Conservation (phyloP, 345 rosid species). For the Murraya koenigii region DNA sequence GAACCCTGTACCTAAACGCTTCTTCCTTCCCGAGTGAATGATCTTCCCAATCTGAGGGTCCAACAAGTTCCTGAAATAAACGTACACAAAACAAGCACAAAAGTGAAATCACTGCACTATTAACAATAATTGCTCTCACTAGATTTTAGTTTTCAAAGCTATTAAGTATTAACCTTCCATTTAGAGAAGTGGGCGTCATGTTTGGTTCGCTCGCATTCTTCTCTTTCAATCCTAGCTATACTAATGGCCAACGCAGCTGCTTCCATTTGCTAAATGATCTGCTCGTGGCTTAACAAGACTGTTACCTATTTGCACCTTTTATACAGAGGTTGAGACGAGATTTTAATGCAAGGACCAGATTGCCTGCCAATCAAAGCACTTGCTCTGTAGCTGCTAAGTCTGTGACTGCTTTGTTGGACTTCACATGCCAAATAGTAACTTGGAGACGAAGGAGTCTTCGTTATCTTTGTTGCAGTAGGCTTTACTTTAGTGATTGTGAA, state of each 20-base stretch:
- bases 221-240: conserved; percentile 47
- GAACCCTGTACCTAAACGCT: conserved; percentile 65
- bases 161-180: conserved; percentile 55
- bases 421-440: neutral
- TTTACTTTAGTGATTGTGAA: neutral
- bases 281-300: neutral
- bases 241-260: neutral
- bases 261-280: conserved; percentile 1
- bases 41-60: conserved; percentile 78
- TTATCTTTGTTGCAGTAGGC: neutral
- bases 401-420: neutral
- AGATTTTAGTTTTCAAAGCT: neutral
- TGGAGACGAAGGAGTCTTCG: neutral
- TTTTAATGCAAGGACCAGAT: neutral
- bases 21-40: conserved; percentile 61
- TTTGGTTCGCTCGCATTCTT: conserved; percentile 59
- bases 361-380: neutral
- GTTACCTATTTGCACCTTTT: neutral
- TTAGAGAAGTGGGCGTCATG: conserved; percentile 70
- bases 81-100: neutral
- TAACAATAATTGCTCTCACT: neutral
- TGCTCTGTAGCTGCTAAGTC: neutral
- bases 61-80: conserved; percentile 54
- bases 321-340: neutral
- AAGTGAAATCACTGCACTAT: neutral